Base-by-base conservation (phyloP, 306 rosid species). In the Canavalia ensiformis region DNA sequence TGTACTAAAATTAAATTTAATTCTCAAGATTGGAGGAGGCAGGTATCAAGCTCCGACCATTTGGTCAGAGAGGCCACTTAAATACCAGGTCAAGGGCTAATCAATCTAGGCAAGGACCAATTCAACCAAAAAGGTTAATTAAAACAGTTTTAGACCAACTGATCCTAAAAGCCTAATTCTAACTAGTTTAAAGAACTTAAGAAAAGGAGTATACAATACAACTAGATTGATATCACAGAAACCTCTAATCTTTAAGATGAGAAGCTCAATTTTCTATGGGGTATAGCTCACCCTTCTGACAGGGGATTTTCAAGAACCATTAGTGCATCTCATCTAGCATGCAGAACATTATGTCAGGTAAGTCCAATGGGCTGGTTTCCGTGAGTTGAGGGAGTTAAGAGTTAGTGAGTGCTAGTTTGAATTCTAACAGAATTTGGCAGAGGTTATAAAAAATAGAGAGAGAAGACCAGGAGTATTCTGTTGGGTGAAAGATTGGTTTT, bases 21-120 rank as follows among this genome's bases (percentile, higher is more conserved):
- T 55, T 56, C 11, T 39, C 67, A 55, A 56, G 67, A 56, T 54
- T 29, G 65, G 54, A 49, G 37, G 75, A 18, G 78, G 63, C 33
- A 51, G 25, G 39, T 18, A 29, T 45, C 31, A 31, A 46, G 30
- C 8, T 46, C 41, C 10, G 33, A 68, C 56, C 41, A 28, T 29
- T 10, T 5, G 47, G 28, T 63, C 47, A 37, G 28, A 63, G 47
- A 57, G 13, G 37, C 4, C 0, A 13, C 12, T 18, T 4, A 29
- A 29, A 11, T 10, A 45, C 37, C 73, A 44, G 9, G 29, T 29
- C 65, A 58, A 58, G 5, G 39, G 7, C 39, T 58, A 0, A 58
- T 58, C 9, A n/a, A 18, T 7, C 9, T 29, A 18, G 25, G 25
- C 28, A 45, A 45, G 55, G 10, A 68, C 55, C 34, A 46, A 5